Evolutionary conservation across 2,329 filamentous ascomycete genomes (phyloP).

Genomic region (Nakataea oryzae): DNA sequence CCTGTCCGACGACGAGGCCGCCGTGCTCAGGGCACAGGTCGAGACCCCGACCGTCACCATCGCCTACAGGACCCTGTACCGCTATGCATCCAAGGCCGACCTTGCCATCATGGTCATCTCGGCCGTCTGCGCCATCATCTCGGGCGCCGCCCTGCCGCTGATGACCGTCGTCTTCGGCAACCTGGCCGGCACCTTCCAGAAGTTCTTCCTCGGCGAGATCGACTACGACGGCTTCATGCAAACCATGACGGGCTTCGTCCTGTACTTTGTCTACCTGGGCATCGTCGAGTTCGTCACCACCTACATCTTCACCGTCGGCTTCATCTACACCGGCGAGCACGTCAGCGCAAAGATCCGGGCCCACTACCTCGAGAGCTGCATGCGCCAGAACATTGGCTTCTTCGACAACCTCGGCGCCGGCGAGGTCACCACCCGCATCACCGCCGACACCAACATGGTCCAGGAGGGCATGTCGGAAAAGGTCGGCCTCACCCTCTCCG

Average conservation of each 20-base stretch:
- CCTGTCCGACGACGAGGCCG: conserved; percentile 53
- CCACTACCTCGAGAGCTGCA: conserved; percentile 72
- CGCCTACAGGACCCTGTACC: conserved; percentile 54
- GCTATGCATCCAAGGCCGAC: conserved; percentile 59
- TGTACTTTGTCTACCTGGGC: conserved; percentile 81
- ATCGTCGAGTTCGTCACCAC: conserved; percentile 69
- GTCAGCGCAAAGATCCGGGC: conserved; percentile 70
- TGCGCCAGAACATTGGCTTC: conserved; percentile 83
- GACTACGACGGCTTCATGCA: conserved; percentile 44
- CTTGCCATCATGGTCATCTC: conserved; percentile 52
- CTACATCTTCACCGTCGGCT: conserved; percentile 76
- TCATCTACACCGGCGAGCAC: conserved; percentile 79
- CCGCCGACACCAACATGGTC: conserved; percentile 84
- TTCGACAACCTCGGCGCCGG: conserved; percentile 90
- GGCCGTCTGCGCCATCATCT: conserved; percentile 54
- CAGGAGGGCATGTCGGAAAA: conserved; percentile 93
- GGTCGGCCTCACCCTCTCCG: conserved; percentile 65
- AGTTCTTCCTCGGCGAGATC: conserved; percentile 42
- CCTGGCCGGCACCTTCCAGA: conserved; percentile 61
- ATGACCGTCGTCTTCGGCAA: conserved; percentile 73
- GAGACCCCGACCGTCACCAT: conserved; percentile 53
- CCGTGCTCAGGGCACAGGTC: conserved; percentile 59
- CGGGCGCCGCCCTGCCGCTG: conserved; percentile 64
- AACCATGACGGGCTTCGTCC: conserved; percentile 51
- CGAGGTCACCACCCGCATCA: conserved; percentile 90